Conservation (phyloP, 2,329 filamentous ascomycete species). For the Penicillium janthinellum region DNA sequence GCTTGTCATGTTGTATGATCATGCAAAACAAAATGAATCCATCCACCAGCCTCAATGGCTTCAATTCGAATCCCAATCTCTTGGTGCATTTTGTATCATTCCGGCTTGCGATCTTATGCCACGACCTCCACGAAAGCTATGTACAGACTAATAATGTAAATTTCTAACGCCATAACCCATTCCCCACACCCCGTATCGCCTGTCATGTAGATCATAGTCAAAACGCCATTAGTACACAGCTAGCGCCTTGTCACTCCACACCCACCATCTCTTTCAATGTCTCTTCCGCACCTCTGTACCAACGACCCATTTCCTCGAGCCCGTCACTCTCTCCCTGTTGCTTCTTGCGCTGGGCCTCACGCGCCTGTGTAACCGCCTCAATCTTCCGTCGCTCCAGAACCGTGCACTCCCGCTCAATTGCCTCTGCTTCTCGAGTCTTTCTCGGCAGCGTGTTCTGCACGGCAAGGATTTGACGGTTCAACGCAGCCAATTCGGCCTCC, state of each 20-base stretch:
- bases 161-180: conserved; percentile 27
- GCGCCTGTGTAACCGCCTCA: conserved; percentile 51
- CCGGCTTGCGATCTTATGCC: no score
- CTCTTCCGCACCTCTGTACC: conserved; percentile 47
- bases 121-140: background rate
- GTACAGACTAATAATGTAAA: background rate
- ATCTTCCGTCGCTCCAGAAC: conserved; percentile 48
- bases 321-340: conserved; percentile 50
- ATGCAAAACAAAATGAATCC: conserved; percentile 40
- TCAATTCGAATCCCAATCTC: conserved; percentile 36
- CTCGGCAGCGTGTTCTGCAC: conserved; percentile 48
- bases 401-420: conserved; percentile 47
- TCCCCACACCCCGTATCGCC: conserved; percentile 3
- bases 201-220: conserved; percentile 25
- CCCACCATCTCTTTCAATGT: conserved; percentile 44
- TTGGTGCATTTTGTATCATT: background rate
- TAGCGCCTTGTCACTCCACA: conserved; percentile 26
- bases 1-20: conserved; percentile 45
- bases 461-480: conserved; percentile 46
- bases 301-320: conserved; percentile 49
- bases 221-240: background rate
- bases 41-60: conserved; percentile 38
- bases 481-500: conserved; percentile 42
- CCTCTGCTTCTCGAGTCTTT: conserved; percentile 48
- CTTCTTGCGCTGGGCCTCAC: conserved; percentile 46